Evolutionary conservation across 306 rosid genomes (phyloP), one percentile per base, ranked within the genome.

Genomic region (Carpinus fangiana): DNA sequence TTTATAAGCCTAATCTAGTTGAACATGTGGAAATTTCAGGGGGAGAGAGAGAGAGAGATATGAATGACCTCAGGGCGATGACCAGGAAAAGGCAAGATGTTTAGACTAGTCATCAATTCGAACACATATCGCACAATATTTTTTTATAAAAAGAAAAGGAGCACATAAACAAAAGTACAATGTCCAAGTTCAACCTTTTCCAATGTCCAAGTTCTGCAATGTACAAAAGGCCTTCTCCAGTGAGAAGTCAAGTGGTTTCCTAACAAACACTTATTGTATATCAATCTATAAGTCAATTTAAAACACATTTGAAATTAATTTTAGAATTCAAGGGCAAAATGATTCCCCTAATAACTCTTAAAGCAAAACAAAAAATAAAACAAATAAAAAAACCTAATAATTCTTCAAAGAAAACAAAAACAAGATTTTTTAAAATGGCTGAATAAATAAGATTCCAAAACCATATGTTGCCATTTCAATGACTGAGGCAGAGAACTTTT

Each of bases 181-280:
- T 20, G 60, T 56, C n/a, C n/a, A n/a, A 31, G 5, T 34, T 31
- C 31, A 7, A 13, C 46, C 46, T 31, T 14, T n/a, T 6, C 45
- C 4, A 28, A 36, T 16, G 18, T 17, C 38, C 17, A 36, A 62
- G 23, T 14, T 16, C 36, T 34, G n/a, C n/a, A 12, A 12, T 26
- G 8, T 28, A 36, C 21, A 34, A 65, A 28, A 65, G 12, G 17
- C 5, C 70, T 52, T 52, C 57, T 65, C 70, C 53, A 65, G 10
- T 38, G 59, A 77, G 70, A 68, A 36, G 64, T 23, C 26, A 23
- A 65, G 48, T 36, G 23, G 70, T 17, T 65, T 65, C 68, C 68
- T 11, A n/a, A n/a, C n/a, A n/a, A n/a, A n/a, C n/a, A n/a, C n/a
- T n/a, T n/a, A n/a, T n/a, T n/a, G n/a, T n/a, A n/a, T n/a, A 31